Base-by-base conservation (phyloP, 306 rosid genomes). In the Trifolium fragiferum region DNA sequence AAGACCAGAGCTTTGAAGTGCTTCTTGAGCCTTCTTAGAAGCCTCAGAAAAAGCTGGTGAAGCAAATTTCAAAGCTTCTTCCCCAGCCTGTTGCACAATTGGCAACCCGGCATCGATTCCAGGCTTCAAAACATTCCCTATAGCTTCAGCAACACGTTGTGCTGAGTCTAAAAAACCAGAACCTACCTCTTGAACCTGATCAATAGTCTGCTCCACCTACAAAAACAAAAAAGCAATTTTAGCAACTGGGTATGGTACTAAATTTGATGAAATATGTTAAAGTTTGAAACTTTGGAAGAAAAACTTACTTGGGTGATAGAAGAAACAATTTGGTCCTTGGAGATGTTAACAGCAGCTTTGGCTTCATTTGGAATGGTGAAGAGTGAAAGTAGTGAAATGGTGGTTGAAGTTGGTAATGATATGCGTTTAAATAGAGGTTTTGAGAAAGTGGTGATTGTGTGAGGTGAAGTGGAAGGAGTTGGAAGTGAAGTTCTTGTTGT, bases 31-130 rank as follows among this genome's bases (percentile, higher is more conserved):
- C 75, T 78, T 87, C 86, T 85, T 90, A 10, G 96, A 83, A 53
- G 83, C 97, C 78, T 91, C 96, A 0, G 95, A 94, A 60, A 94
- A 72, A 8, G 88, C 88, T 0, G 99, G 96, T 18, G 97, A 88
- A 80, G 98, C 93, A 15, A 86, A 7, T 81, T 87, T 86, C 68
- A 92, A 57, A 1, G 95, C 97, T 88, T 88, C 87, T 70, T 86
- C 88, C 43, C 93, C 96, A 6, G 96, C 97, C 76, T 85, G 88
- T 78, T 78, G 80, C 18, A 88, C 89, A 74, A 92, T 66, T 0
- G 97, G 99, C 58, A 86, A 38, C 67, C 89, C 97, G n/a, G 72
- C 76, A 37, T 94, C 97, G 7, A 92, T 32, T 20, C 84, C 93
- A 3, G 98, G 99, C 82, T 89, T 94, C 84, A 90, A 70, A 73